Evolutionary conservation across 73 alveolate species (phyloP), one percentile per base, ranked within the genome.

Genomic region (Paramecium caudatum): DNA sequence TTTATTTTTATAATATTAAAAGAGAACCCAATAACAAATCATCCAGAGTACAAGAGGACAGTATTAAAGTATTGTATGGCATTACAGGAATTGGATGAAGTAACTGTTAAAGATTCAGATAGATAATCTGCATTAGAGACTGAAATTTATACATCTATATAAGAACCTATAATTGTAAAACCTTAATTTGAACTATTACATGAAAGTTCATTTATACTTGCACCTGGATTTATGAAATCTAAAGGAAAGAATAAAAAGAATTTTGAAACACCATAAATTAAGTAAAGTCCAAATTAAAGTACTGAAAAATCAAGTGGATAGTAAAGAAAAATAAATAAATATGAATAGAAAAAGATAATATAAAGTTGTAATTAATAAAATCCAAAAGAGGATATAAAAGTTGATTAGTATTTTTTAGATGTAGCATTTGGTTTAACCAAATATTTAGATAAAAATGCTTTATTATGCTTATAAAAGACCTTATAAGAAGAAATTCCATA

Each of bases 21-120:
- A 55, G 80, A 55, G 30, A 55, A 55, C 30, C 80, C 80, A 27
- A 43, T 55, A 1, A 43, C 30, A 3, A 7, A 55, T 4, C 80
- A 55, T 55, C 80, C 80, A 10, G 80, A 55, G 30, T 55, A 55
- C 30, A 55, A 55, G 30, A 55, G n/a, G 6, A 43, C 30, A 5
- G 80, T 43, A 27, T 55, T 55, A 55, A 55, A 55, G 23, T 21
- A 55, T 55, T 55, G 80, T 55, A 27, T 55, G 30, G 80, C 45
- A 4, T 55, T 55, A 5, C 46, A 55, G 30, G 45, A 27, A 10
- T 43, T 55, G 12, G 80, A 55, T 23, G 80, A 55, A 1, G 23
- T 21, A 21, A 55, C 23, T 27, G 30, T 55, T 2, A 23, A 10
- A 43, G 80, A 55, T 2, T 4, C 23, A 21, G 80, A 55, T 55